Evolutionary conservation across 768 basidiomycete species (phyloP), one percentile per base, ranked within the genome.

Genomic region (Candolleomyces aberdarensis): DNA sequence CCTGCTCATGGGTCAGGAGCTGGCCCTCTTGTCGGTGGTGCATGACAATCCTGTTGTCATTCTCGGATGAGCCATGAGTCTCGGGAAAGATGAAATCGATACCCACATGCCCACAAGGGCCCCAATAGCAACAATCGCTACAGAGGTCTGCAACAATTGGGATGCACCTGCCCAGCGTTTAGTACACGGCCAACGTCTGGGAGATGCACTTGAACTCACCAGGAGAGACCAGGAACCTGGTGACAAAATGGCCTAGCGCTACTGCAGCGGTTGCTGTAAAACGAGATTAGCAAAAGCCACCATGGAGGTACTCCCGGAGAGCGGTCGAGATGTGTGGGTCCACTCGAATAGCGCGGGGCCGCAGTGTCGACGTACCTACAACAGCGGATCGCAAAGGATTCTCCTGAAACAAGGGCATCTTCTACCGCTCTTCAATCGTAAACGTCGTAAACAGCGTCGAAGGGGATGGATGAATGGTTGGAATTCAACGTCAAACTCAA

Each of bases 61-160:
- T 17, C 20, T 29, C 32, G 15, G 17, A 55, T 10, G 31, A 40
- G 5, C 22, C 22, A n/a, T 32, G 26, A 26, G 26, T 26, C 26
- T 26, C 1, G 2, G 26, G 26, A 3, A 3, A 26, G 26, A 3
- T 26, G 3, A 3, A 26, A 26, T 26, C 26, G 26, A 26, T 13
- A 75, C 86, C 76, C 61, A 91, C 91, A 92, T 72, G 68, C 84
- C 75, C 64, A 89, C 80, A 63, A 92, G 71, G 17, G 81, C 80
- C n/a, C 79, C 78, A 29, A 92, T 82, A 32, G 87, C 86, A 22
- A 91, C 73, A 47, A 86, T 79, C 14, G 89, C 87, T 26, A 92
- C 85, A 0, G 84, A 83, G n/a, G 86, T 87, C 71, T 92, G 91
- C 56, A 86, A 85, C 68, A 88, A 69, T 65, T 87, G 85, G 65